Percentiles rank a stretch among this genome's conserved stretches.
Evolutionary conservation across 2,329 filamentous ascomycete genomes (phyloP).

Genomic region (Beauveria asiatica): DNA sequence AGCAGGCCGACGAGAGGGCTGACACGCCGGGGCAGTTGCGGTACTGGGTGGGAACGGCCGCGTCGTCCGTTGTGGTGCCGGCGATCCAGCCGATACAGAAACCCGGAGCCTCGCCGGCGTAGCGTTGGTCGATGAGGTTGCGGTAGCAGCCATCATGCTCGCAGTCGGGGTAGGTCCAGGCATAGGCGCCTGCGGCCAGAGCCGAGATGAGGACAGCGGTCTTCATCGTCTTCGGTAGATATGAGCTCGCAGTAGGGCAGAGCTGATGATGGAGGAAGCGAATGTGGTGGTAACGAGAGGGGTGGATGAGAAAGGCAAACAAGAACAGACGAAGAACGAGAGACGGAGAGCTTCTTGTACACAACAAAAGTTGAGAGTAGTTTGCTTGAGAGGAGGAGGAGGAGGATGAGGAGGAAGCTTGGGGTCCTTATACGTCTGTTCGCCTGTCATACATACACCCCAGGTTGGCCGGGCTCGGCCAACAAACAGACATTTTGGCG

Average conservation of each 20-base stretch:
- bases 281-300: not conserved
- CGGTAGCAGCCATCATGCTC: conserved; percentile 28
- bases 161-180: conserved; percentile 22
- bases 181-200: conserved; percentile 22
- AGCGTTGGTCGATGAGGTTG: conserved; percentile 26
- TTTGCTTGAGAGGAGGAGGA: not conserved
- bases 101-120: conserved; percentile 19
- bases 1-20: conserved; percentile 27
- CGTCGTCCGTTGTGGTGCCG: conserved; percentile 19
- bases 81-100: conserved; percentile 28
- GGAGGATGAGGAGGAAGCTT: not conserved
- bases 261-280: no score
- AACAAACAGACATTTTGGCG: conserved; percentile 3
- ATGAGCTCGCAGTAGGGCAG: no score
- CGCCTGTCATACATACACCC: not conserved
- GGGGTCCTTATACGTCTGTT: conserved; percentile 8
- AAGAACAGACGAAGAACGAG: not conserved
- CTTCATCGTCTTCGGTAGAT: conserved; percentile 23
- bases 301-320: not conserved
- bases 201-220: conserved; percentile 21
- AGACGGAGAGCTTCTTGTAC: not conserved
- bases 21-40: conserved; percentile 21
- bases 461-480: not conserved
- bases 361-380: not conserved
- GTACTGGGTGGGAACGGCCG: conserved; percentile 24